Evolutionary conservation across 768 basidiomycete species (phyloP), one percentile per base, ranked within the genome.

Genomic region (Calocybe gangraenosa): DNA sequence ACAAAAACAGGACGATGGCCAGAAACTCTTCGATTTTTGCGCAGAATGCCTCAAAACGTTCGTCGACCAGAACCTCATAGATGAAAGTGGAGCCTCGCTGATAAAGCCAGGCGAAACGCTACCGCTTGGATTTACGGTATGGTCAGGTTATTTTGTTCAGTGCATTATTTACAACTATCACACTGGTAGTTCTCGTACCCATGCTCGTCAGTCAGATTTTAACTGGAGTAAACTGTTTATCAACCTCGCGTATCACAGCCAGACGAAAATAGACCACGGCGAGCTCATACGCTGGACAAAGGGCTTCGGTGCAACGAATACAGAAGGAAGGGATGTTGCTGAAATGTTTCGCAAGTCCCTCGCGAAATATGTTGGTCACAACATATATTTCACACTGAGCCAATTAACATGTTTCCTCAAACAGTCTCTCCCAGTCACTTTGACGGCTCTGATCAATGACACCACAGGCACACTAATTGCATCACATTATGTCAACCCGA

Each of bases 211-310:
- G 90, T 75, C 35, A 38, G 40, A 21, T 14, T 47, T 21, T 23
- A 13, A 15, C 23, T 23, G 35, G 28, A 21, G 19, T 36, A 37
- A 19, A 28, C 25, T 28, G 5, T 11, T 5, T 28, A 6, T 28
- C 6, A 37, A 41, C 23, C 17, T 35, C n/a, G 17, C n/a, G 5
- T 35, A n/a, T 35, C 7, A 3, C 63, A 94, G 90, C n/a, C 96
- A 98, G 75, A 78, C 84, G 31, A 76, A 79, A 43, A 98, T 99
- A 52, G 92, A 98, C 64, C 92, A 97, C 50, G 95, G 92, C 18
- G 78, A 80, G 49, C 83, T 98, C 30, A 92, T 97, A 57, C 86
- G 95, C 14, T 99, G 96, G 96, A 99, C 96, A n/a, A 99, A 99
- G 66, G 96, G 96, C 52, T 98, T 98, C 57, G 92, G 92, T 23